Percentiles rank a stretch among this genome's conserved stretches.
Conservation (phyloP, 2,329 filamentous ascomycete genomes). For the Dothiorella sarmentorum region DNA sequence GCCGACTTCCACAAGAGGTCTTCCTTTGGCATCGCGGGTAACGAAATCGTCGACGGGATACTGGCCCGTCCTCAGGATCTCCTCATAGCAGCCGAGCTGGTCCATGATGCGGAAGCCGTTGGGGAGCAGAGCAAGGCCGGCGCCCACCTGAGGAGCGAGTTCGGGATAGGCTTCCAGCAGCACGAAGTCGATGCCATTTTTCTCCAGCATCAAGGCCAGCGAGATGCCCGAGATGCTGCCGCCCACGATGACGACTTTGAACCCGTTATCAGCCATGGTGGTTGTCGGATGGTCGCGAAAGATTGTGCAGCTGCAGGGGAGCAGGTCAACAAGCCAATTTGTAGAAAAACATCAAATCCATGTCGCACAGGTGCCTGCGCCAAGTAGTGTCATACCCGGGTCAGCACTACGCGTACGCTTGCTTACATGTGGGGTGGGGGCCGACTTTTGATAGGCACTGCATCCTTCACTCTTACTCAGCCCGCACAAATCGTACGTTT, state of each 20-base stretch:
- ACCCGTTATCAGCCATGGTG: neutral
- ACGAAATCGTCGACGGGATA: neutral
- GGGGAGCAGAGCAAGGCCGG: constrained; percentile 23
- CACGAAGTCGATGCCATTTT: constrained; percentile 10
- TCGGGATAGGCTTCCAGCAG: constrained; percentile 23
- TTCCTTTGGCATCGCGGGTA: neutral
- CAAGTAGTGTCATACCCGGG: too few relatives aligned
- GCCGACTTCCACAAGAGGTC: neutral
- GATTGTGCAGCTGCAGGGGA: too few relatives aligned
- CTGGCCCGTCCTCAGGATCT: neutral
- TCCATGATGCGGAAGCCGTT: constrained; percentile 26
- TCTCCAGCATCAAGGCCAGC: constrained; percentile 3
- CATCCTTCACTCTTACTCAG: too few relatives aligned
- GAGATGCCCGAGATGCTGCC: constrained; percentile 6
- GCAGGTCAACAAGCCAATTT: too few relatives aligned
- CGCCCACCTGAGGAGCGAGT: constrained; percentile 24
- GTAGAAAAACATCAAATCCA: too few relatives aligned
- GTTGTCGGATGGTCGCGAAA: too few relatives aligned
- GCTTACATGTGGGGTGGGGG: too few relatives aligned
- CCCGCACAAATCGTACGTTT: too few relatives aligned
- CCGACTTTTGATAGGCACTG: too few relatives aligned
- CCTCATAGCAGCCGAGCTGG: constrained; percentile 24
- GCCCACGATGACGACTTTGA: constrained; percentile 15
- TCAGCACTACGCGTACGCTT: too few relatives aligned
- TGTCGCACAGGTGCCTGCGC: too few relatives aligned